phyloP scores from a whole-genome alignment of 805 yeast genomes.

The Candida ovalis region DNA sequence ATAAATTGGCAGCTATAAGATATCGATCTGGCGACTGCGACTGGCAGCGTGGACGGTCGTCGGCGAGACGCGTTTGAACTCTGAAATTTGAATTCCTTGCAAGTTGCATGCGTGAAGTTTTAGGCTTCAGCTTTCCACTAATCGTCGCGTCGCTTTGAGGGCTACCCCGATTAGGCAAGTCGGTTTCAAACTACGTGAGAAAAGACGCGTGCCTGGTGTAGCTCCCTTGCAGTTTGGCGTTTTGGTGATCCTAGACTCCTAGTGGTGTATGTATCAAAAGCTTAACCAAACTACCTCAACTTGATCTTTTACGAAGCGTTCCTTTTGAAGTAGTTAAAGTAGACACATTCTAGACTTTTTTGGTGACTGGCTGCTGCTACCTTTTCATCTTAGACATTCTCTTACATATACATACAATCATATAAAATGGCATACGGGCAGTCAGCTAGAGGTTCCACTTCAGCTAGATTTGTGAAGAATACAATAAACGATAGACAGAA shows the following conservation, averaged over 20 bases:
- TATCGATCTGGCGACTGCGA: too few relatives aligned
- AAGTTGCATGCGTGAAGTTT: not conserved
- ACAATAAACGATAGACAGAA: not conserved
- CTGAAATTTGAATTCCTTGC: not conserved
- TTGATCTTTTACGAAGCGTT: too few relatives aligned
- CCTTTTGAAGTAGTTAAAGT: too few relatives aligned
- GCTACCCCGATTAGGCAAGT: not conserved
- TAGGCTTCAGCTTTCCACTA: not conserved
- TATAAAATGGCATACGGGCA: slow-evolving; percentile 16
- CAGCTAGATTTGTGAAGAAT: slow-evolving; percentile 28
- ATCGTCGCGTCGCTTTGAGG: not conserved
- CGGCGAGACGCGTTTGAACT: too few relatives aligned
- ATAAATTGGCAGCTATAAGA: too few relatives aligned
- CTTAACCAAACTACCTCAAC: too few relatives aligned
- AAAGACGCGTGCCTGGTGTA: not conserved
- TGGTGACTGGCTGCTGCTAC: too few relatives aligned
- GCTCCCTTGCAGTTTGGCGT: not conserved
- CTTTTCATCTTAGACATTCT: not conserved
- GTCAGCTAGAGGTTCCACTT: slow-evolving; percentile 19
- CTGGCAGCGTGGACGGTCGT: too few relatives aligned
- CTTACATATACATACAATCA: not conserved
- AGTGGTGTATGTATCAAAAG: too few relatives aligned
- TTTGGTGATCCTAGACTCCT: not conserved
- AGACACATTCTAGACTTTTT: too few relatives aligned
- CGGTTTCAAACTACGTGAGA: not conserved